Percentiles rank a stretch among this genome's conserved stretches.
These are phyloP conservation scores for Apophysomyces elegans DNA, from an alignment of 371 early-diverging fungal genomes.

Conservation along the genomic window DNA sequence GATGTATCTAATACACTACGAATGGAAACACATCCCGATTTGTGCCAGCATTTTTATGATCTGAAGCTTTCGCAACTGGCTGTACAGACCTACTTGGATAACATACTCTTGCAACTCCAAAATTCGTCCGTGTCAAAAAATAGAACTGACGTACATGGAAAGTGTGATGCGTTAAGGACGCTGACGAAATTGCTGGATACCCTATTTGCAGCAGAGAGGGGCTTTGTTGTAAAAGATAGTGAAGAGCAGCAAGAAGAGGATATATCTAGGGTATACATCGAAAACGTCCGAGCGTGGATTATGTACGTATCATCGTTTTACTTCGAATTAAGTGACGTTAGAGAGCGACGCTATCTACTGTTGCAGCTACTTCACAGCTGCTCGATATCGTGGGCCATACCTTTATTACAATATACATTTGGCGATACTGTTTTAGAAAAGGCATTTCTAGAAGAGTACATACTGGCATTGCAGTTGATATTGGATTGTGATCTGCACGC, in stretches of 20 bases:
- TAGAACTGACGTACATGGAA: conserved; percentile 14
- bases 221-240: conserved; percentile 1
- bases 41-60: conserved; percentile 34
- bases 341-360: conserved; percentile 43
- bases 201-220: conserved; percentile 23
- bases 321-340: conserved; percentile 28
- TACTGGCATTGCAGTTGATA: conserved; percentile 38
- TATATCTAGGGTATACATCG: conserved; percentile 33
- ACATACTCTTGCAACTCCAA: conserved; percentile 14
- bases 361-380: conserved; percentile 55
- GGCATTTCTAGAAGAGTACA: conserved; percentile 19
- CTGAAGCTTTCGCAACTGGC: conserved; percentile 51
- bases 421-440: not conserved
- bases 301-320: conserved; percentile 41
- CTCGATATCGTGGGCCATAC: conserved; percentile 58
- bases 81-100: conserved; percentile 58
- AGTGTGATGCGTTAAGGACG: conserved; percentile 14
- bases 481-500: conserved; percentile 28
- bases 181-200: conserved; percentile 24
- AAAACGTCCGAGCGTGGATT: conserved; percentile 54
- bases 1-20: conserved; percentile 31
- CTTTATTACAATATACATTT: conserved; percentile 52
- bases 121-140: conserved; percentile 16
- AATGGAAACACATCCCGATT: conserved; percentile 30
- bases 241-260: conserved; percentile 13